Percentiles rank a stretch among this genome's conserved stretches.
Evolutionary conservation across 179 eudicot species (phyloP).

Genomic region (Beta macrorhiza): DNA sequence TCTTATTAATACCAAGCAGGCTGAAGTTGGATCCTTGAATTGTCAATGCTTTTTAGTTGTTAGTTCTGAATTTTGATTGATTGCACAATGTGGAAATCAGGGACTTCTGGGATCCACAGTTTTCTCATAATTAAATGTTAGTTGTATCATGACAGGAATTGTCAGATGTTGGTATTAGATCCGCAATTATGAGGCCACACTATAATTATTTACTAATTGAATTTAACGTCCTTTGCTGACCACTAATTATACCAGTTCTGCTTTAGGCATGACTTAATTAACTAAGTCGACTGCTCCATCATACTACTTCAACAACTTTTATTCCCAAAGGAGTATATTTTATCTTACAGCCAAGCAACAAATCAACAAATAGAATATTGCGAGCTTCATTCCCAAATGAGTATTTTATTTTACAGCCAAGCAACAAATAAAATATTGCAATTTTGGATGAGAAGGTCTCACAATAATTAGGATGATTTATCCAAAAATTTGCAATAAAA

Average conservation of each 20-base stretch:
- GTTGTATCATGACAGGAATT: constrained; percentile 1
- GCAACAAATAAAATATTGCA: too few relatives aligned
- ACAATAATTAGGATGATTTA: too few relatives aligned
- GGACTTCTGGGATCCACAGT: neutral
- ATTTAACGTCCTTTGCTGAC: neutral
- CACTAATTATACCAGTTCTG: neutral
- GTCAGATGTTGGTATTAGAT: neutral
- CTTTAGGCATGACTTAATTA: neutral
- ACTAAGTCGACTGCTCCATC: neutral
- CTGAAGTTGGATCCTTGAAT: neutral
- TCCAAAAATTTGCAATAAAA: too few relatives aligned
- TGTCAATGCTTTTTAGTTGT: neutral
- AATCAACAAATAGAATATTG: too few relatives aligned
- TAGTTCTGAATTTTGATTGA: neutral
- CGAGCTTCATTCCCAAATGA: too few relatives aligned
- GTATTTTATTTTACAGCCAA: too few relatives aligned
- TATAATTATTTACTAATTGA: constrained; percentile 6
- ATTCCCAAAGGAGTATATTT: neutral
- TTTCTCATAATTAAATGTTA: neutral
- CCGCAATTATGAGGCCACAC: too few relatives aligned
- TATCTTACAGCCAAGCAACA: too few relatives aligned
- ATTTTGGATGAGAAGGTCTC: too few relatives aligned
- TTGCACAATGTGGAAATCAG: neutral
- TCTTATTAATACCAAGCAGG: neutral
- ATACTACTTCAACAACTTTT: neutral